Evolutionary conservation across 164 flowering plant species (phyloP).

Genomic region (Brasenia schreberi): DNA sequence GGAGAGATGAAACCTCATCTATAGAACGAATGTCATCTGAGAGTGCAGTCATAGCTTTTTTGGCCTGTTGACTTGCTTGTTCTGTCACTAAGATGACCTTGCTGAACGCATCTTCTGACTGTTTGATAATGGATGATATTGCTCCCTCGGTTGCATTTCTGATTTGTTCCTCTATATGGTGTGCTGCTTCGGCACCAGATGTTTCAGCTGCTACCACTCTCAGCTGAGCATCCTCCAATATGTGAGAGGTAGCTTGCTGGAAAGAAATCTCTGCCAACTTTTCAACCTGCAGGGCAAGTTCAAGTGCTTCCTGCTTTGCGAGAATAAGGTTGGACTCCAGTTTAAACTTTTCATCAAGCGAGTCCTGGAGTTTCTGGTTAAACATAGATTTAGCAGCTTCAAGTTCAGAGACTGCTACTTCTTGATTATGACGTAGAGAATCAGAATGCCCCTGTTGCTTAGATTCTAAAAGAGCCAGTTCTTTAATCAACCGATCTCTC

Average conservation of each 20-base stretch:
- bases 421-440: conserved; percentile 36
- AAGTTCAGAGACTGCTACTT: conserved; percentile 33
- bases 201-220: conserved; percentile 50
- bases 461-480: conserved; percentile 26
- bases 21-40: conserved; percentile 18
- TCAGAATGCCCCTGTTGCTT: conserved; percentile 32
- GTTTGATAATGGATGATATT: conserved; percentile 28
- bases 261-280: conserved; percentile 41
- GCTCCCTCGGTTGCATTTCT: conserved; percentile 33
- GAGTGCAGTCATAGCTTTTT: conserved; percentile 18
- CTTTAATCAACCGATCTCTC: conserved; percentile 34
- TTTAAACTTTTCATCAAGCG: conserved; percentile 35
- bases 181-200: conserved; percentile 43
- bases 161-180: conserved; percentile 38
- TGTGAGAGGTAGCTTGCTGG: conserved; percentile 47
- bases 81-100: conserved; percentile 38
- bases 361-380: conserved; percentile 31
- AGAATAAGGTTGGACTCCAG: conserved; percentile 35
- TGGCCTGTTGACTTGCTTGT: conserved; percentile 25
- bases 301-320: conserved; percentile 46
- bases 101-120: conserved; percentile 36
- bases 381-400: conserved; percentile 37
- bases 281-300: conserved; percentile 56
- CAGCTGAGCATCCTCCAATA: conserved; percentile 35
- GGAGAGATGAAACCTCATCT: conserved; percentile 27